These are phyloP conservation scores for Entomortierella lignicola DNA, from an alignment of 192 early-diverging fungal genomes.

Conservation along the genomic window DNA sequence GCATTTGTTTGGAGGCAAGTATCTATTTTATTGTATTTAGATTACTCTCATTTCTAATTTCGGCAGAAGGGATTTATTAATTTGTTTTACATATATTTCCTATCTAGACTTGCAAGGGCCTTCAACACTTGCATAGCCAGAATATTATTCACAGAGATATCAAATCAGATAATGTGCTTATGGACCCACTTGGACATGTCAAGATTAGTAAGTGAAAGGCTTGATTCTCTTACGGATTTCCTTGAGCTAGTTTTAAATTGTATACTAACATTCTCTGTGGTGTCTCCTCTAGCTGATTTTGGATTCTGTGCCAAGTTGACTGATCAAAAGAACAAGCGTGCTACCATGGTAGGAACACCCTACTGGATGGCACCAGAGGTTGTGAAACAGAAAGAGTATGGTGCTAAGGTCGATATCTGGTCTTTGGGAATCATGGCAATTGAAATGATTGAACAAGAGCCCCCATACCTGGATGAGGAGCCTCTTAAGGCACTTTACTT, in stretches of 20 bases:
- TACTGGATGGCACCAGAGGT: conserved; percentile 93
- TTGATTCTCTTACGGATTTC: conserved; percentile 24
- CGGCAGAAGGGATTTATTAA: background rate
- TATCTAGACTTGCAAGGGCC: conserved; percentile 77
- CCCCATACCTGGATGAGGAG: conserved; percentile 95
- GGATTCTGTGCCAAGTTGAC: conserved; percentile 94
- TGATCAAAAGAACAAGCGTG: conserved; percentile 82
- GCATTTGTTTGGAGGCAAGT: conserved; percentile 89
- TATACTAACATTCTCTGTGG: background rate
- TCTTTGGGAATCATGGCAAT: conserved; percentile 97
- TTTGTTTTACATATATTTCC: conserved; percentile 1
- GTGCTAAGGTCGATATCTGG: conserved; percentile 88
- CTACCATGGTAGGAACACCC: conserved; percentile 90
- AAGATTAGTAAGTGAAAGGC: conserved; percentile 64
- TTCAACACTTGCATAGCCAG: conserved; percentile 82
- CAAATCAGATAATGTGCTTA: conserved; percentile 89
- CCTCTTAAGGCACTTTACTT: conserved; percentile 95
- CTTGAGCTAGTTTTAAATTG: too few species aligned
- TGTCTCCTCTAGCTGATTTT: conserved; percentile 79
- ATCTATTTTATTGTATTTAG: background rate
- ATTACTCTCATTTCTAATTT: background rate
- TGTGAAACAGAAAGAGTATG: conserved; percentile 84
- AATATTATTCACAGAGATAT: conserved; percentile 94
- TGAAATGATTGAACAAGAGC: conserved; percentile 98
- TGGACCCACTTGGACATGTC: conserved; percentile 83